Conservation (phyloP, 768 basidiomycete species). For the Naganishia randhawae region DNA sequence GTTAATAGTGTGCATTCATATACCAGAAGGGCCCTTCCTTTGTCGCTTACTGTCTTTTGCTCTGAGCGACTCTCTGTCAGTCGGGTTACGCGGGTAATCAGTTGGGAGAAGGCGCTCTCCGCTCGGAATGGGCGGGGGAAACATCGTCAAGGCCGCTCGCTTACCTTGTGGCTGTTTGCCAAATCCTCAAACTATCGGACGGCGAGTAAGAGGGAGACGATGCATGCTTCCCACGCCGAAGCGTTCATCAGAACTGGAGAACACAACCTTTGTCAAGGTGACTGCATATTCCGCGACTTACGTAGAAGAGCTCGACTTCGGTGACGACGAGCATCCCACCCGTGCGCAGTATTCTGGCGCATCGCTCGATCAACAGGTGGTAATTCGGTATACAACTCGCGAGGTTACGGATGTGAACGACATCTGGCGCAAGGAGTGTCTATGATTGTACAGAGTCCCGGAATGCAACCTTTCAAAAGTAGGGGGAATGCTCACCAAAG, state of each 20-base stretch:
- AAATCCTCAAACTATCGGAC: slow-evolving; percentile 16
- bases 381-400: slow-evolving; percentile 37
- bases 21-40: neutral
- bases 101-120: neutral
- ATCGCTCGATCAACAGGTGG: slow-evolving; percentile 37
- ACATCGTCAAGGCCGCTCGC: too few relatives aligned
- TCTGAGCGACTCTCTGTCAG: slow-evolving; percentile 15
- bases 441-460: too few relatives aligned
- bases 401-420: slow-evolving; percentile 45
- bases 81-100: neutral
- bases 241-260: neutral
- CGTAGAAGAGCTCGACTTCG: slow-evolving; percentile 40
- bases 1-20: neutral
- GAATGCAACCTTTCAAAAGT: neutral
- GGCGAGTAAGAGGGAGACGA: slow-evolving; percentile 4
- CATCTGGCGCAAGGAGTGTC: slow-evolving; percentile 33
- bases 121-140: neutral
- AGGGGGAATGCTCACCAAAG: slow-evolving; percentile 32
- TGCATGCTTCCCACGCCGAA: slow-evolving; percentile 1
- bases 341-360: slow-evolving; percentile 39
- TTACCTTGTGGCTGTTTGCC: slow-evolving; percentile 27
- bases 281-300: slow-evolving; percentile 29
- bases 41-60: slow-evolving; percentile 4
- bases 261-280: neutral
- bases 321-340: slow-evolving; percentile 43